Percentiles rank a stretch among this genome's conserved stretches.
phyloP scores from a whole-genome alignment of 768 basidiomycete species.

The Lanmaoa rubissima region DNA sequence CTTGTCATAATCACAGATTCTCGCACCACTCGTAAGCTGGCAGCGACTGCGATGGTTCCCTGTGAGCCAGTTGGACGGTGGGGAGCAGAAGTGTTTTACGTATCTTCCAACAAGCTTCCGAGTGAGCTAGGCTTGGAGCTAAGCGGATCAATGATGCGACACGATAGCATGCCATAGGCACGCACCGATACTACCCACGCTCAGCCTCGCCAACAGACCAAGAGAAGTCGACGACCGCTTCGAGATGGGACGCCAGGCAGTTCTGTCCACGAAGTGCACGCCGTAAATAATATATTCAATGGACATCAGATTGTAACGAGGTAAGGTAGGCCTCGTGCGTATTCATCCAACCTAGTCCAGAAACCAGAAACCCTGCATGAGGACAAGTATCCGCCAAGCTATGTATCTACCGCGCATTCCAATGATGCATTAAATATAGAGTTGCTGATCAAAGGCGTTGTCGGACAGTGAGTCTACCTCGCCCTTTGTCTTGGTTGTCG shows the following conservation, averaged over 20 bases:
- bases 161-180: not conserved
- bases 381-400: not conserved
- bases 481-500: not conserved
- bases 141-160: not conserved
- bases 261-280: not conserved
- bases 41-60: not conserved
- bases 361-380: not conserved
- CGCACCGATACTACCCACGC: not conserved
- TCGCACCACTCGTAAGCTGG: not conserved
- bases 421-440: conserved; percentile 8
- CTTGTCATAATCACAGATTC: not conserved
- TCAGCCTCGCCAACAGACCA: not conserved
- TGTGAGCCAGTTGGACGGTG: not conserved
- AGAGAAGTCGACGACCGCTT: not conserved
- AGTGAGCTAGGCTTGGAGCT: not conserved
- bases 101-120: not conserved
- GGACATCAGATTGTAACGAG: not conserved
- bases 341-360: too few species aligned
- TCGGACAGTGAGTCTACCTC: conserved; percentile 9
- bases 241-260: not conserved
- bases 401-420: not conserved
- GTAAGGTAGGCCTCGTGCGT: not conserved
- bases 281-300: not conserved
- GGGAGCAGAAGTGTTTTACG: not conserved
- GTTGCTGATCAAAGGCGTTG: conserved; percentile 14